Evolutionary conservation across 1,284 basidiomycete genomes (phyloP).

Genomic region (Porodaedalea pini): DNA sequence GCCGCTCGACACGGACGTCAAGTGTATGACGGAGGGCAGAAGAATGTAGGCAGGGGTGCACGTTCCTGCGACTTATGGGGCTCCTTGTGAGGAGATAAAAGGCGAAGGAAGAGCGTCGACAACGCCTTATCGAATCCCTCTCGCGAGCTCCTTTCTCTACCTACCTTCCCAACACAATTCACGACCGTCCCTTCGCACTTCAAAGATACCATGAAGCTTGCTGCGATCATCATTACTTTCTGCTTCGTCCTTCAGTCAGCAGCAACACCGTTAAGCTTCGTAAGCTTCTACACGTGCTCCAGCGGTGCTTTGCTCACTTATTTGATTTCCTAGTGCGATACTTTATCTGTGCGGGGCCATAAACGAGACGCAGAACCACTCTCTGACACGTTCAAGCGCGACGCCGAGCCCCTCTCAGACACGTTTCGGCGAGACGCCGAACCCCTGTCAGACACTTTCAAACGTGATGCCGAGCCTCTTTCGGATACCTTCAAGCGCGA

Average conservation of each 20-base stretch:
- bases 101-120: neutral
- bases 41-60: neutral
- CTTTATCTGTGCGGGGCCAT: neutral
- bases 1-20: neutral
- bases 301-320: neutral
- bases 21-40: neutral
- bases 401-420: slow-evolving; percentile 1
- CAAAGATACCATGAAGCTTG: no score
- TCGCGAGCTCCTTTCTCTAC: neutral
- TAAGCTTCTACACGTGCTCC: no score
- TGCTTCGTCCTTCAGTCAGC: no score
- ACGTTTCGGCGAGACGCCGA: slow-evolving; percentile 12
- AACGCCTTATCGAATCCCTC: neutral
- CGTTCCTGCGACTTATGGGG: neutral
- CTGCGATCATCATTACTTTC: no score
- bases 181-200: no score
- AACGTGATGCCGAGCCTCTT: slow-evolving; percentile 14
- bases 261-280: no score
- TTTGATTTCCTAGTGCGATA: neutral
- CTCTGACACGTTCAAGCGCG: neutral
- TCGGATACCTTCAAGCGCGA: slow-evolving; percentile 12
- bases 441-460: slow-evolving; percentile 11
- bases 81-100: neutral
- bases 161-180: no score
- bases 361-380: neutral